Evolutionary conservation across 2,329 filamentous ascomycete species (phyloP).

Genomic region (Tolypocladium guangdongense): DNA sequence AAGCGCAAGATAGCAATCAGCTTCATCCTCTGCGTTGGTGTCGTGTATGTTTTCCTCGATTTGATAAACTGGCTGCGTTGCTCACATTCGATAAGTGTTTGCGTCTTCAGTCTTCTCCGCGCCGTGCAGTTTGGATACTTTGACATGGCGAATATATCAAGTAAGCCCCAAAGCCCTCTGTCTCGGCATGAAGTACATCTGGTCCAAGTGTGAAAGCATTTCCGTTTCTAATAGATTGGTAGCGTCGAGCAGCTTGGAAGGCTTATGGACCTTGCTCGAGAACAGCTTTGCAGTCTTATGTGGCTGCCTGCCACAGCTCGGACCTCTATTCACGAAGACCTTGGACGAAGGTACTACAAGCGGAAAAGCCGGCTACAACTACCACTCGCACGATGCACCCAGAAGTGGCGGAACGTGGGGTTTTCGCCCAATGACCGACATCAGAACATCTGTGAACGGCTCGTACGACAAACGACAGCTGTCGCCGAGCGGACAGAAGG

Average conservation of each 20-base stretch:
- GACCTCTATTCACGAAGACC: neutral
- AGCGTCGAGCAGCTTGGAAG: neutral
- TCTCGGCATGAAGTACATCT: neutral
- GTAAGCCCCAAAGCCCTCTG: neutral
- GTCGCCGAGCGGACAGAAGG: neutral
- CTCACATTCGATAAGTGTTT: neutral
- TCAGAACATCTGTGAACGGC: neutral
- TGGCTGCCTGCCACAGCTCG: neutral
- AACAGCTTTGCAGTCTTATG: neutral
- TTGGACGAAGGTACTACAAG: neutral
- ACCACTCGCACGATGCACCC: neutral
- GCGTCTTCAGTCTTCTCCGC: conserved; percentile 2
- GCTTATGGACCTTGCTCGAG: neutral
- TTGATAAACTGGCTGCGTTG: neutral
- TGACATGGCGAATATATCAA: conserved; percentile 2
- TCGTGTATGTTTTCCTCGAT: neutral
- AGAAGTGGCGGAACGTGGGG: neutral
- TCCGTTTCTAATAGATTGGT: neutral
- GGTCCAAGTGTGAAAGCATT: neutral
- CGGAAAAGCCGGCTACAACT: neutral
- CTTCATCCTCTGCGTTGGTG: neutral
- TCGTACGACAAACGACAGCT: neutral
- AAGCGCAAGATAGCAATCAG: neutral
- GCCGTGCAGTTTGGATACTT: conserved; percentile 4
- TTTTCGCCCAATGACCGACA: neutral